Evolutionary conservation across 1,284 basidiomycete genomes (phyloP), one percentile per base, ranked within the genome.

Genomic region (Thecaphora frezii): DNA sequence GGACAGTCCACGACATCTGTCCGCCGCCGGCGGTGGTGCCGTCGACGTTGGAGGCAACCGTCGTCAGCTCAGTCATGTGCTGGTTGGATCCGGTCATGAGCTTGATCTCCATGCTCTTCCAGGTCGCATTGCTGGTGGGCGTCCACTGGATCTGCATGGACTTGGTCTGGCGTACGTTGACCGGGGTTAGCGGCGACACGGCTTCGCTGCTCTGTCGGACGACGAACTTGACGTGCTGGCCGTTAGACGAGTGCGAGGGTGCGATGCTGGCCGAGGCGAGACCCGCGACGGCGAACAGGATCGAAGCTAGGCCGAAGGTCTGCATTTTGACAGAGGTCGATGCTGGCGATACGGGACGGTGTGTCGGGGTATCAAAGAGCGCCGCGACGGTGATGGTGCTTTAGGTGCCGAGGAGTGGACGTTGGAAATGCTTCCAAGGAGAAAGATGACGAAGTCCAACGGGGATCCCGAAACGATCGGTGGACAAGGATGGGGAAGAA

Each of bases 61-160:
- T 87, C 86, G 66, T 85, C 52, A 90, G 72, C 68, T 84, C 84
- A 46, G 85, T 78, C 89, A 92, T 92, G 44, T 82, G 66, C 36
- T 82, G 78, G 80, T 92, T 91, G 68, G 83, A 77, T 7, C 90
- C 90, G 0, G 87, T 87, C 88, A 89, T 90, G 66, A 92, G 51
- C 50, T 54, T 66, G 64, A 66, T 62, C 58, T 66, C 64, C 64
- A 66, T 66, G 84, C 78, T 89, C 82, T 56, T 56, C 64, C 64
- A 66, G 0, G 40, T 12, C 47, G 36, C 19, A 48, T 51, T 62
- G 23, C 52, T 56, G 39, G 64, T 54, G 33, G 53, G 48, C 46
- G 56, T 54, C 64, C 64, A 66, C 46, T 66, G 59, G 21, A 66
- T 66, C 48, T 54, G 18, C 22, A 66, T 51, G 13, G 64, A 56